Evolutionary conservation across 805 yeast species (phyloP).

Genomic region (Sugiyamaella mastotermitis): DNA sequence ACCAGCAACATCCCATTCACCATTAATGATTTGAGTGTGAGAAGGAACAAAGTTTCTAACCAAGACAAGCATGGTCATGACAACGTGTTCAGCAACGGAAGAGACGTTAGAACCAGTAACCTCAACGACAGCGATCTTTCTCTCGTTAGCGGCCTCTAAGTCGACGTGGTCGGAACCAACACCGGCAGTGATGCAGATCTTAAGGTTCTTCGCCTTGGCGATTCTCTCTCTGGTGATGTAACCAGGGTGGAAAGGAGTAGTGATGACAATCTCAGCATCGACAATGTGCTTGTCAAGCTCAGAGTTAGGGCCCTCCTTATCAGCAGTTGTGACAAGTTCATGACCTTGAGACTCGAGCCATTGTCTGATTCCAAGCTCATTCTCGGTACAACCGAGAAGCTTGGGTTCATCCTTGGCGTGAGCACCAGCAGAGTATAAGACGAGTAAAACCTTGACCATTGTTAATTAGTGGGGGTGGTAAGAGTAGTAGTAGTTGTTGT

Average conservation of each 20-base stretch:
- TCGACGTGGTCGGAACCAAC: constrained; percentile 82
- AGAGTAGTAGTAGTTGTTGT: neutral
- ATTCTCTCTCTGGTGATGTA: constrained; percentile 64
- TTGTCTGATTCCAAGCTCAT: constrained; percentile 63
- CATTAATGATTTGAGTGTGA: constrained; percentile 56
- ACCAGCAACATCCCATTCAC: constrained; percentile 73
- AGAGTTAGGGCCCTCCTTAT: constrained; percentile 59
- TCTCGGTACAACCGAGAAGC: constrained; percentile 66
- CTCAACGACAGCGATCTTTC: constrained; percentile 62
- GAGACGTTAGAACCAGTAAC: constrained; percentile 79
- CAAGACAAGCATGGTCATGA: constrained; percentile 64
- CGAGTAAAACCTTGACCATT: constrained; percentile 43
- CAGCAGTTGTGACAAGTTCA: constrained; percentile 55
- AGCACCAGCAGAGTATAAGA: constrained; percentile 50
- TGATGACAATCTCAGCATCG: constrained; percentile 71
- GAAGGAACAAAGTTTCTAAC: constrained; percentile 77
- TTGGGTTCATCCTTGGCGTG: constrained; percentile 57
- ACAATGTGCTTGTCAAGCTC: constrained; percentile 57
- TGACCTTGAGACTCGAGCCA: constrained; percentile 66
- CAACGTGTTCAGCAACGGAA: constrained; percentile 76
- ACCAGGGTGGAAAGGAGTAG: constrained; percentile 82
- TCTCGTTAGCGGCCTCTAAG: constrained; percentile 58
- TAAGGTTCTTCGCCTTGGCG: constrained; percentile 60
- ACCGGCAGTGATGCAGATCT: constrained; percentile 71
- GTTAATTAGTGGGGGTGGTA: neutral